Percentiles rank a stretch among this genome's conserved stretches.
Evolutionary conservation across 2,329 filamentous ascomycete species (phyloP).

Genomic region (Colletotrichum sp.): DNA sequence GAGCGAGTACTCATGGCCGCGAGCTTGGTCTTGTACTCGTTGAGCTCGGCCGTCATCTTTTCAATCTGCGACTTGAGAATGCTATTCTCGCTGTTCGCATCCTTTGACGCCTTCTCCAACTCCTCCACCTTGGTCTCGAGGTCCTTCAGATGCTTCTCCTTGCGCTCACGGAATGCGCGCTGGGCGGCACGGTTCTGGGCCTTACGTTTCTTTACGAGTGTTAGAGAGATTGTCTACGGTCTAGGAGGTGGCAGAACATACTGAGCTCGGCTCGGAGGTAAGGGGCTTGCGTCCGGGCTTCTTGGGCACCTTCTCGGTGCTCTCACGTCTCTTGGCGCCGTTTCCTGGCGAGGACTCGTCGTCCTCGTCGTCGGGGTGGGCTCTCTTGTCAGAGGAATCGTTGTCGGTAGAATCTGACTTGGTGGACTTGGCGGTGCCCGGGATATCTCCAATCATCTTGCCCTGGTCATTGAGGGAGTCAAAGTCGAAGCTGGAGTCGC

Average conservation of each 20-base stretch:
- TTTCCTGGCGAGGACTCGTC: slow-evolving; percentile 58
- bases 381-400: slow-evolving; percentile 72
- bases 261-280: slow-evolving; percentile 93
- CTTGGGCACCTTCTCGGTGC: slow-evolving; percentile 86
- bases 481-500: slow-evolving; percentile 80
- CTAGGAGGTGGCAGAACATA: slow-evolving; percentile 54
- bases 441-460: slow-evolving; percentile 79
- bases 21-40: slow-evolving; percentile 88
- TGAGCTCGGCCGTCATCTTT: slow-evolving; percentile 81
- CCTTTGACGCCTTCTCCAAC: slow-evolving; percentile 82
- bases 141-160: slow-evolving; percentile 89
- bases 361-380: slow-evolving; percentile 73
- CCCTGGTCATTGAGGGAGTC: slow-evolving; percentile 58
- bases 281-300: slow-evolving; percentile 96
- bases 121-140: slow-evolving; percentile 80
- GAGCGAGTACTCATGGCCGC: slow-evolving; percentile 55
- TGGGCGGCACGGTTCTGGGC: slow-evolving; percentile 94
- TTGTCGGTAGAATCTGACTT: slow-evolving; percentile 60
- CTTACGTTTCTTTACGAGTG: slow-evolving; percentile 77
- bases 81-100: slow-evolving; percentile 84
- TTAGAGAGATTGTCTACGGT: background rate
- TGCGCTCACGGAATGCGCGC: slow-evolving; percentile 90
- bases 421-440: slow-evolving; percentile 59
- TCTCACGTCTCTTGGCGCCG: slow-evolving; percentile 75
- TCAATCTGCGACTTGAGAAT: slow-evolving; percentile 87